A percentile compares a stretch with the other conserved stretches of the same genome.
phyloP scores from a whole-genome alignment of 352 stramenopile species.

The Globisporangium polare region DNA sequence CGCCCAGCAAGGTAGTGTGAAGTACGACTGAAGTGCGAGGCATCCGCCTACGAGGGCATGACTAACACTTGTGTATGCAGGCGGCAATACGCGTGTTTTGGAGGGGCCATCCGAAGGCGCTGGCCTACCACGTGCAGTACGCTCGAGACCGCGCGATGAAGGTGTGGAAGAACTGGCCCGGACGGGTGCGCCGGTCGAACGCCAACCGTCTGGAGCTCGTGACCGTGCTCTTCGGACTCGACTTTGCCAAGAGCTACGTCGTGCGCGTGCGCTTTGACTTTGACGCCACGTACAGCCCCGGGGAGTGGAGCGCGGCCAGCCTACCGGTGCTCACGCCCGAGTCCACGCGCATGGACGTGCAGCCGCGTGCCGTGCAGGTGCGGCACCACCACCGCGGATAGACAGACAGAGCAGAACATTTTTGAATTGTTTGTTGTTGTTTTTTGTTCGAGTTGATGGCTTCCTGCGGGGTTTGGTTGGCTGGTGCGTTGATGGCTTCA shows the following conservation, averaged over 20 bases:
- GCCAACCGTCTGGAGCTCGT: constrained; percentile 54
- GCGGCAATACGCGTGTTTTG: constrained; percentile 61
- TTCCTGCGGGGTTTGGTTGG: too few relatives aligned
- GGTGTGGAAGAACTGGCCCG: constrained; percentile 78
- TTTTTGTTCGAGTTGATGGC: too few relatives aligned
- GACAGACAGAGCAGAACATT: not conserved
- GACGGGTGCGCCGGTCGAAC: constrained; percentile 33
- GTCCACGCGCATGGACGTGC: constrained; percentile 6
- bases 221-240: constrained; percentile 63
- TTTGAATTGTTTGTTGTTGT: not conserved
- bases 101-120: constrained; percentile 42
- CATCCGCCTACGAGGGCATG: not conserved
- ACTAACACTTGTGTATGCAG: constrained; percentile 18
- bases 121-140: constrained; percentile 67
- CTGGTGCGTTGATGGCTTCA: too few relatives aligned
- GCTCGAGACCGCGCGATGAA: constrained; percentile 70
- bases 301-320: constrained; percentile 65
- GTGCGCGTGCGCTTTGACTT: constrained; percentile 72
- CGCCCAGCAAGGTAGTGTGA: constrained; percentile 49
- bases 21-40: not conserved
- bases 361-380: not conserved
- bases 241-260: constrained; percentile 74
- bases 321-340: constrained; percentile 37
- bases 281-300: constrained; percentile 27
- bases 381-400: not conserved